A percentile compares a stretch with the other conserved stretches of the same genome.
These are phyloP conservation scores for Quercus aquifolioides DNA, from an alignment of 306 rosid genomes.

Conservation along the genomic window DNA sequence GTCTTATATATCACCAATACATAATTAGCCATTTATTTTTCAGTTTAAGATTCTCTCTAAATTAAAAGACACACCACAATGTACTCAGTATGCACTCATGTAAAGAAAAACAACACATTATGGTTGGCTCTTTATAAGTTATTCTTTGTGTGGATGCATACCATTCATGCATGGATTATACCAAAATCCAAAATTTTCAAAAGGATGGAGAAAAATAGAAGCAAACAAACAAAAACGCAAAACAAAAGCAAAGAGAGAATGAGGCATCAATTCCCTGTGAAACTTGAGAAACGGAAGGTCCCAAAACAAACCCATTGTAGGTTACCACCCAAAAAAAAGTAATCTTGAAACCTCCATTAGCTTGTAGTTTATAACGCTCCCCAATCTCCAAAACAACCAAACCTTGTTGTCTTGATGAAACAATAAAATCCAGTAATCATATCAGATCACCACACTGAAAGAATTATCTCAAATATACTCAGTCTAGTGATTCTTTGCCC, in stretches of 20 bases:
- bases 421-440: neutral
- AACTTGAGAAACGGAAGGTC: neutral
- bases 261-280: neutral
- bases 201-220: neutral
- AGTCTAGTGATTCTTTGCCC: neutral
- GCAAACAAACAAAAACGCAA: neutral
- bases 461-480: neutral
- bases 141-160: neutral
- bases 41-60: neutral
- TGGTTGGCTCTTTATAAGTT: too few relatives aligned
- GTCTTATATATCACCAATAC: neutral
- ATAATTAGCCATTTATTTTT: neutral
- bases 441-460: neutral
- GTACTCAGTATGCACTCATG: neutral
- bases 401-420: neutral
- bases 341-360: neutral
- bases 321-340: neutral
- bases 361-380: neutral
- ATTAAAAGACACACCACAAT: neutral
- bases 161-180: too few relatives aligned
- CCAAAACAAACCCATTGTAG: neutral
- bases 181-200: too few relatives aligned
- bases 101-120: neutral
- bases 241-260: neutral
- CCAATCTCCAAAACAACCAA: neutral